Evolutionary conservation across 2,329 filamentous ascomycete species (phyloP).

Genomic region (Neofusicoccum cordaticola): DNA sequence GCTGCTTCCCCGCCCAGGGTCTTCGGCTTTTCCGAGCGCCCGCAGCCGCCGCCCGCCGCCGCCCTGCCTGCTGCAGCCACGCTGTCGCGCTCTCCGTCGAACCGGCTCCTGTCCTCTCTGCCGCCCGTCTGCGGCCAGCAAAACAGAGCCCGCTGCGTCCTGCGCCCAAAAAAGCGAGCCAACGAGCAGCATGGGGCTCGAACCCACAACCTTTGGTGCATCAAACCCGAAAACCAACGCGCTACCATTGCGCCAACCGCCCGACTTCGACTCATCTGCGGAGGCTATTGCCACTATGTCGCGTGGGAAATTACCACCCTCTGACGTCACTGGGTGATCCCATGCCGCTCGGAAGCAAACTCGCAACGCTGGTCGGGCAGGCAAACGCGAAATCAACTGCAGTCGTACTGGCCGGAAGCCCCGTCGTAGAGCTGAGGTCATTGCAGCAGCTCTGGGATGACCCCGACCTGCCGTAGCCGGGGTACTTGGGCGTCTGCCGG

Average conservation of each 20-base stretch:
- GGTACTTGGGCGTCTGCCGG: not conserved
- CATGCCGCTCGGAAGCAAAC: too few species aligned
- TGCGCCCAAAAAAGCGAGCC: not conserved
- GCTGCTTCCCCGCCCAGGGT: not conserved
- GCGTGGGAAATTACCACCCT: accelerated
- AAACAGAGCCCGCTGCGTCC: not conserved
- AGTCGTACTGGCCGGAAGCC: too few species aligned
- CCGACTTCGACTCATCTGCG: not conserved
- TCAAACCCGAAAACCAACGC: conserved; percentile 25
- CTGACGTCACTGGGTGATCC: not conserved
- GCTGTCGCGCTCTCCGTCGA: not conserved
- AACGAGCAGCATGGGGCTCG: conserved; percentile 24
- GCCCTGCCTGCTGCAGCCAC: not conserved
- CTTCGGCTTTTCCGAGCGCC: conserved; percentile 1
- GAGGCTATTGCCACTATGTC: accelerated
- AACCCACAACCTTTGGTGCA: conserved; percentile 28
- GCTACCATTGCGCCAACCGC: conserved; percentile 27
- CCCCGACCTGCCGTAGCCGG: not conserved
- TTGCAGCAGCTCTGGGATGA: not conserved
- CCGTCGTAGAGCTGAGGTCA: not conserved
- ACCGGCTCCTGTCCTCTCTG: not conserved
- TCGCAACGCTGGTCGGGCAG: too few species aligned
- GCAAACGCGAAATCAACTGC: too few species aligned
- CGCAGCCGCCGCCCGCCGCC: not conserved
- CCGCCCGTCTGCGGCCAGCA: not conserved